phyloP scores from a whole-genome alignment of 2,329 filamentous ascomycete genomes.

The Penicillium sp. region DNA sequence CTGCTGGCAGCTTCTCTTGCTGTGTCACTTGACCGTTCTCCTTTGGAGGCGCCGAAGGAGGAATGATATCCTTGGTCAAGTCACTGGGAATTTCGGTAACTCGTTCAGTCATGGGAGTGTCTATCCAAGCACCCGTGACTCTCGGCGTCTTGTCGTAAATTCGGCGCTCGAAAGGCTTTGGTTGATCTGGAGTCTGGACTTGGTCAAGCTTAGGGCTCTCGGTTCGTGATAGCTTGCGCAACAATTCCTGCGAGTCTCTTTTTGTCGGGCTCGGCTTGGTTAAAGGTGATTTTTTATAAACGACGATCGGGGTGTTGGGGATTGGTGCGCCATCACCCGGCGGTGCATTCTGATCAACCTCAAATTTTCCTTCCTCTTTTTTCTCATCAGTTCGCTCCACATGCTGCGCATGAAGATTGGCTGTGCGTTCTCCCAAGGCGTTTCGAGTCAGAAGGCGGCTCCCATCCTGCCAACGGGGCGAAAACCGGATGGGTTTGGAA shows the following conservation, averaged over 20 bases:
- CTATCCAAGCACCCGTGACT: constrained; percentile 48
- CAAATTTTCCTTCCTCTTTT: constrained; percentile 10
- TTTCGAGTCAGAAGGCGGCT: constrained; percentile 22
- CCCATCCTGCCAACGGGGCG: constrained; percentile 32
- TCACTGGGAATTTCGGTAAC: constrained; percentile 24
- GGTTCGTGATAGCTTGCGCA: constrained; percentile 43
- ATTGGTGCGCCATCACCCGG: constrained; percentile 29
- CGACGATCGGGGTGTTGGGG: constrained; percentile 39
- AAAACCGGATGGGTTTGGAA: constrained; percentile 28
- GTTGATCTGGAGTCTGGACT: constrained; percentile 35
- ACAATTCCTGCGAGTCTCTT: constrained; percentile 41
- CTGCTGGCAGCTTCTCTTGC: constrained; percentile 8
- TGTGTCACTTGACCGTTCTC: constrained; percentile 6
- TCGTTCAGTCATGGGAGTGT: constrained; percentile 46
- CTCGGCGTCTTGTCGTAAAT: constrained; percentile 46
- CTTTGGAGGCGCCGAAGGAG: constrained; percentile 14
- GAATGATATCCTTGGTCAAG: constrained; percentile 26
- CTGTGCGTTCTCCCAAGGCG: constrained; percentile 22
- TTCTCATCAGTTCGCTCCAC: constrained; percentile 10
- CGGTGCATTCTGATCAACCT: constrained; percentile 16
- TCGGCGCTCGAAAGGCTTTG: constrained; percentile 30
- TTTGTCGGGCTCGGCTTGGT: constrained; percentile 32
- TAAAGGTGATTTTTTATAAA: constrained; percentile 35
- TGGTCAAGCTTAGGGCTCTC: constrained; percentile 35
- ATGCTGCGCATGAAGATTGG: constrained; percentile 17